A percentile compares a stretch with the other conserved stretches of the same genome.
These are phyloP conservation scores for Mycena metata DNA, from an alignment of 768 basidiomycete genomes.

Conservation along the genomic window DNA sequence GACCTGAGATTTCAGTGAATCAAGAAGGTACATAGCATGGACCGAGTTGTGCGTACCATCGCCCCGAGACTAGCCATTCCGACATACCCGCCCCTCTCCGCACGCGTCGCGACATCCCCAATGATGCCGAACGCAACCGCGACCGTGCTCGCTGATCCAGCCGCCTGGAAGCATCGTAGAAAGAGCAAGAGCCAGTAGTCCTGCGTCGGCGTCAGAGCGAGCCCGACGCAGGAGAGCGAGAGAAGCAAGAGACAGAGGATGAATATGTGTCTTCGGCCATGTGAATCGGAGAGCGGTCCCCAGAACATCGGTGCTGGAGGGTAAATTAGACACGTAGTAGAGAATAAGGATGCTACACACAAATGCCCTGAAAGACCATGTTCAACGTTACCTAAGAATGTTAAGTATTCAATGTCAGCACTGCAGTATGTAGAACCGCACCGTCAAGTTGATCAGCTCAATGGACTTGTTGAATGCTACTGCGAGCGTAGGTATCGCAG, in stretches of 20 bases:
- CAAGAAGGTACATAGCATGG: conserved; percentile 26
- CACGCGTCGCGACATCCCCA: conserved; percentile 79
- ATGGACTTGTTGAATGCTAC: conserved; percentile 73
- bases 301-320: conserved; percentile 72
- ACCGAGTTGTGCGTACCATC: conserved; percentile 54
- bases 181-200: conserved; percentile 86
- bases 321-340: not conserved
- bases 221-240: conserved; percentile 74
- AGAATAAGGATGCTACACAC: conserved; percentile 49
- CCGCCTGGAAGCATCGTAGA: conserved; percentile 82
- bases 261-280: conserved; percentile 75
- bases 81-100: conserved; percentile 81
- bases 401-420: too few species aligned
- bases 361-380: conserved; percentile 76
- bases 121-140: conserved; percentile 82
- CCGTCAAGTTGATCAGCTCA: conserved; percentile 84
- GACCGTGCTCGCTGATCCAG: conserved; percentile 84
- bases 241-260: conserved; percentile 75
- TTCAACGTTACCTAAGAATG: conserved; percentile 70
- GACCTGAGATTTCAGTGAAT: conserved; percentile 53
- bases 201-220: conserved; percentile 61
- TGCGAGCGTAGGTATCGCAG: conserved; percentile 80
- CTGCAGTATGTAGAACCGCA: conserved; percentile 42
- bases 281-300: conserved; percentile 76
- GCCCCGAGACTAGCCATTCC: conserved; percentile 76